Evolutionary conservation across 768 basidiomycete species (phyloP).

Genomic region (Psilocybe azurescens): DNA sequence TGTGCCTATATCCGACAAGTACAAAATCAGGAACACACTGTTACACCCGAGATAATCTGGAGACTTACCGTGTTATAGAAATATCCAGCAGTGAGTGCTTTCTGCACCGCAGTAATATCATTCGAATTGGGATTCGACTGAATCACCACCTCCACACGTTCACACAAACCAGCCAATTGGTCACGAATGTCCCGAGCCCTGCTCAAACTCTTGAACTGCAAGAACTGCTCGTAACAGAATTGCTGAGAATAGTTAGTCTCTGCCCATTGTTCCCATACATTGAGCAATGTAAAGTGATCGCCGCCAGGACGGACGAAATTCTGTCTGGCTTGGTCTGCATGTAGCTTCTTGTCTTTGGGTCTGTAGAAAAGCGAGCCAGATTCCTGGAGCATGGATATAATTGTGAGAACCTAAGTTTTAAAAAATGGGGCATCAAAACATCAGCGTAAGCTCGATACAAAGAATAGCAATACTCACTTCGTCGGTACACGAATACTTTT

Average conservation of each 20-base stretch:
- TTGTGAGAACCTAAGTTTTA: slow-evolving; percentile 78
- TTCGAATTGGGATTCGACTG: slow-evolving; percentile 88
- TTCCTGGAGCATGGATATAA: slow-evolving; percentile 97
- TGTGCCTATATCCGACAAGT: slow-evolving; percentile 62
- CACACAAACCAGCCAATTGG: slow-evolving; percentile 93
- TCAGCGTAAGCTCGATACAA: not conserved
- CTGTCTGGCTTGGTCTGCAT: slow-evolving; percentile 97
- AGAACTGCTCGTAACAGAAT: slow-evolving; percentile 94
- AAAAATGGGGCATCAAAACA: not conserved
- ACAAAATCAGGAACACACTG: not conserved
- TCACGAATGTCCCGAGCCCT: slow-evolving; percentile 96
- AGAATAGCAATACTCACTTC: slow-evolving; percentile 61
- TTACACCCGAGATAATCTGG: not conserved
- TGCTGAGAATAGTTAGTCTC: slow-evolving; percentile 97
- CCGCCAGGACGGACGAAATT: slow-evolving; percentile 96
- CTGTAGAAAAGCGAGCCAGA: slow-evolving; percentile 95
- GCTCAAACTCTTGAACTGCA: slow-evolving; percentile 94
- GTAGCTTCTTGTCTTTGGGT: slow-evolving; percentile 97
- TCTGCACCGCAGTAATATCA: slow-evolving; percentile 92
- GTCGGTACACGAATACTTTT: slow-evolving; percentile 92
- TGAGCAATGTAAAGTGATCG: slow-evolving; percentile 96
- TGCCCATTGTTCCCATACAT: slow-evolving; percentile 99
- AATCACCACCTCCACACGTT: slow-evolving; percentile 94
- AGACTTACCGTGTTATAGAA: slow-evolving; percentile 88
- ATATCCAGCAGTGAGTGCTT: slow-evolving; percentile 94